Evolutionary conservation across 2,329 filamentous ascomycete genomes (phyloP).

Genomic region (Aspergillus spinulosporus): DNA sequence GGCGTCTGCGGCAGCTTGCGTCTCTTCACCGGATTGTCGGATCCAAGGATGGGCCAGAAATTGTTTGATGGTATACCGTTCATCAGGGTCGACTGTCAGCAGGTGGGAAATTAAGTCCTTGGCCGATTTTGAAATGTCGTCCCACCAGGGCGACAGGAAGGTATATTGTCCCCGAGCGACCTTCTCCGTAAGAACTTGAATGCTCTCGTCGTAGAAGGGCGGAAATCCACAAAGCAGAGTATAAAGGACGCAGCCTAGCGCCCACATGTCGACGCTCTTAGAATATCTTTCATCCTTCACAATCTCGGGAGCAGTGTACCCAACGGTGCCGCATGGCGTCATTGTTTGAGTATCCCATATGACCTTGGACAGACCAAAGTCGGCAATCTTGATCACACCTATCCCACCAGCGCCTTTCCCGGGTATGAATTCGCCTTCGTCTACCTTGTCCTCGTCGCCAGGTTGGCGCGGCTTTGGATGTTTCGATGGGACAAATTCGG

Average conservation of each 20-base stretch:
- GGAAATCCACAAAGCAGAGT: slow-evolving; percentile 96
- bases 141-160: slow-evolving; percentile 98
- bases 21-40: slow-evolving; percentile 66
- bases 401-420: slow-evolving; percentile 87
- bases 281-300: slow-evolving; percentile 99
- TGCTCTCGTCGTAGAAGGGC: slow-evolving; percentile 97
- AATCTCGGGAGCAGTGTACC: slow-evolving; percentile 96
- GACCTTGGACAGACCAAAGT: slow-evolving; percentile 96
- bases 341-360: slow-evolving; percentile 98
- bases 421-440: slow-evolving; percentile 88
- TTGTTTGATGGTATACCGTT: slow-evolving; percentile 88
- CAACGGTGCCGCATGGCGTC: slow-evolving; percentile 98
- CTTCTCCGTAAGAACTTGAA: slow-evolving; percentile 95
- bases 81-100: slow-evolving; percentile 89
- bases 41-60: slow-evolving; percentile 98
- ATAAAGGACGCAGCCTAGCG: slow-evolving; percentile 92
- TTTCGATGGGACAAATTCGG: slow-evolving; percentile 76
- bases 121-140: slow-evolving; percentile 92
- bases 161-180: slow-evolving; percentile 96
- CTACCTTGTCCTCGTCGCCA: slow-evolving; percentile 94
- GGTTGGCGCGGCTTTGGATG: slow-evolving; percentile 76
- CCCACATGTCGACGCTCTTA: slow-evolving; percentile 99
- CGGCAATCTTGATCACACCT: slow-evolving; percentile 92
- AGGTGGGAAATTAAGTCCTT: slow-evolving; percentile 94
- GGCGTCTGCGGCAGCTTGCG: slow-evolving; percentile 66